These are phyloP conservation scores for Gracilaria domingensis DNA, from an alignment of 23 red algal genomes.

Conservation along the genomic window DNA sequence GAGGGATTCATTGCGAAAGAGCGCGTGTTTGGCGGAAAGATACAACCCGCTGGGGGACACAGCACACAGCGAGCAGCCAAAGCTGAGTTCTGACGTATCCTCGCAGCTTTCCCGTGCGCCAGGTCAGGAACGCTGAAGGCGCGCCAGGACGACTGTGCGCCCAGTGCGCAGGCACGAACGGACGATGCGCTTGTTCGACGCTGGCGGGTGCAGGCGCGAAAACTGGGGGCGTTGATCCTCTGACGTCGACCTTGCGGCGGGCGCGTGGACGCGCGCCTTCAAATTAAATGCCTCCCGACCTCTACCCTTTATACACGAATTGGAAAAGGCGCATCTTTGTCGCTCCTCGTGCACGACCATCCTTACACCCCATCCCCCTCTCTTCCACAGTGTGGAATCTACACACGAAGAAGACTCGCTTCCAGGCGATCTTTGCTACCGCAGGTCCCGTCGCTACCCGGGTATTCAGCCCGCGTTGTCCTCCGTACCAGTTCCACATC, in stretches of 20 bases:
- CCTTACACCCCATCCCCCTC: neutral
- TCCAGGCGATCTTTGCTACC: no score
- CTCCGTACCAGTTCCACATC: neutral
- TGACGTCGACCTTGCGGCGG: neutral
- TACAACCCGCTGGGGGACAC: neutral
- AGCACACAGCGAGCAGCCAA: neutral
- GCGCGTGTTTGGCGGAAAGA: neutral
- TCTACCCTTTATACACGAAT: constrained; percentile 13
- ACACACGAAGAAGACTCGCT: no score
- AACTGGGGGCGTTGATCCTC: neutral
- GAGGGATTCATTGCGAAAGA: constrained; percentile 15
- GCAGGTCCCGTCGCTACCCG: no score
- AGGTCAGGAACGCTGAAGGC: neutral
- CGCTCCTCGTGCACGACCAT: neutral
- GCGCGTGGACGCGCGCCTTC: neutral
- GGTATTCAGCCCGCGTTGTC: neutral
- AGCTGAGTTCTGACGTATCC: neutral
- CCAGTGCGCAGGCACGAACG: neutral
- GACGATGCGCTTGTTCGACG: neutral
- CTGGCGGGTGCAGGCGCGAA: no score
- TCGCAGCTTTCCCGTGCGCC: neutral
- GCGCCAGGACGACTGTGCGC: neutral
- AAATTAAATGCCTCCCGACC: neutral
- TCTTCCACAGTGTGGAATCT: no score
- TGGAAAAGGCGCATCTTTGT: no score